These are phyloP conservation scores for Saccharomycodes ludwigii DNA, from an alignment of 805 yeast genomes.

Conservation along the genomic window DNA sequence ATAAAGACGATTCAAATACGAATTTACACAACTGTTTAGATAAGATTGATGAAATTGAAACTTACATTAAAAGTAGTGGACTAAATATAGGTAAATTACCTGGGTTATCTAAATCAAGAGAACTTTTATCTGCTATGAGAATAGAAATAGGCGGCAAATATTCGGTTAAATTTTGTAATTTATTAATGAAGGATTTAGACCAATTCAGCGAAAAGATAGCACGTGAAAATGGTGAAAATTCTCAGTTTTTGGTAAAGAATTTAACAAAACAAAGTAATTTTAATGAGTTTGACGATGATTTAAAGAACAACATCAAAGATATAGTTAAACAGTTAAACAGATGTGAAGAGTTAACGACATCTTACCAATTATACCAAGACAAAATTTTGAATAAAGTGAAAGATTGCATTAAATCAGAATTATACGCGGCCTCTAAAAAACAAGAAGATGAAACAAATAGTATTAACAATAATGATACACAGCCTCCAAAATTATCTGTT, in stretches of 20 bases:
- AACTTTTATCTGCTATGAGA: conserved; percentile 41
- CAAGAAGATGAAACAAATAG: neutral
- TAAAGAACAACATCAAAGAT: conserved; percentile 32
- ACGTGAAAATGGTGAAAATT: too few relatives aligned
- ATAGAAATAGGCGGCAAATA: conserved; percentile 61
- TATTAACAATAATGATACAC: conserved; percentile 5
- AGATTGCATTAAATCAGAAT: conserved; percentile 47
- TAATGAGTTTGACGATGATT: conserved; percentile 25
- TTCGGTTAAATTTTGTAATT: conserved; percentile 41
- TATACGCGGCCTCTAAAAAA: conserved; percentile 34
- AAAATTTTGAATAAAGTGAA: conserved; percentile 60
- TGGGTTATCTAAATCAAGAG: conserved; percentile 28
- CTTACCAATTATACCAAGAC: conserved; percentile 56
- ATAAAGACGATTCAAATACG: conserved; percentile 22
- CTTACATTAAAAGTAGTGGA: conserved; percentile 41
- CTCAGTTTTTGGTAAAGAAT: conserved; percentile 26
- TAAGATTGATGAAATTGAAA: conserved; percentile 43
- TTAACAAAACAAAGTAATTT: conserved; percentile 26
- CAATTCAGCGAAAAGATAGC: conserved; percentile 39
- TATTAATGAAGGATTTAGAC: conserved; percentile 50
- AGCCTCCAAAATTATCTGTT: conserved; percentile 25
- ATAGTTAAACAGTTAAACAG: conserved; percentile 45
- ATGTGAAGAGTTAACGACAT: conserved; percentile 47
- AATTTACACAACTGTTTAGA: conserved; percentile 45
- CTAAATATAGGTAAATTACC: conserved; percentile 29